These are phyloP conservation scores for Sugiyamaella novakii DNA, from an alignment of 1,139 yeast genomes.

Conservation along the genomic window DNA sequence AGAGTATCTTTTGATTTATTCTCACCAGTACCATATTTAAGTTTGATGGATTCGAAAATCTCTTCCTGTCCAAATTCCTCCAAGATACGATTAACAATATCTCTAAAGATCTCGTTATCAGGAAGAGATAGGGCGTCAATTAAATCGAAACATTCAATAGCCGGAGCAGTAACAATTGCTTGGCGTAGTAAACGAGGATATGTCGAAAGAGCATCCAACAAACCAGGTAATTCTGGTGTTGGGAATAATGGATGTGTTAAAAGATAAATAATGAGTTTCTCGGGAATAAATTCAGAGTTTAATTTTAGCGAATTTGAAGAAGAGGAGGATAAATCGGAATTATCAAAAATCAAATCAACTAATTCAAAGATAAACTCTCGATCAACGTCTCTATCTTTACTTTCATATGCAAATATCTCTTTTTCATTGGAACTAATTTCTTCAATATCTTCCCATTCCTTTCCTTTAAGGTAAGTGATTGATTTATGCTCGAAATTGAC, in stretches of 20 bases:
- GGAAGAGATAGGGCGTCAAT: slow-evolving; percentile 56
- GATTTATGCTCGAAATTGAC: slow-evolving; percentile 34
- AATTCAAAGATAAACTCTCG: slow-evolving; percentile 55
- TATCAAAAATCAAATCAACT: slow-evolving; percentile 49
- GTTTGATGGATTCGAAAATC: slow-evolving; percentile 34
- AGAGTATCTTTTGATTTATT: slow-evolving; percentile 35
- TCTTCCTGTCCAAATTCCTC: slow-evolving; percentile 53
- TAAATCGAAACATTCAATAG: slow-evolving; percentile 64
- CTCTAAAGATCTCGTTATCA: slow-evolving; percentile 66
- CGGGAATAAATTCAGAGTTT: slow-evolving; percentile 48
- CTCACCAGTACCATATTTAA: slow-evolving; percentile 23
- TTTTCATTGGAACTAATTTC: slow-evolving; percentile 21
- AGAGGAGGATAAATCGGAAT: slow-evolving; percentile 25
- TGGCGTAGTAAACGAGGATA: slow-evolving; percentile 72
- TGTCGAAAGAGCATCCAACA: slow-evolving; percentile 53
- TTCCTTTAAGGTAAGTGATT: slow-evolving; percentile 35
- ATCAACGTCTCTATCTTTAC: slow-evolving; percentile 69
- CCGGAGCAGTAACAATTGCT: slow-evolving; percentile 77
- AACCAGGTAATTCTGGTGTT: slow-evolving; percentile 53
- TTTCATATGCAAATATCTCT: slow-evolving; percentile 52
- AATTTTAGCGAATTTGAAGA: slow-evolving; percentile 22
- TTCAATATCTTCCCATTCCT: slow-evolving; percentile 31
- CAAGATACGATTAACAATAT: slow-evolving; percentile 64
- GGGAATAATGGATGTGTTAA: slow-evolving; percentile 90
- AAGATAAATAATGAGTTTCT: slow-evolving; percentile 66